phyloP scores from a whole-genome alignment of 495 filamentous ascomycete genomes.

The Lasiosphaeria miniovina region DNA sequence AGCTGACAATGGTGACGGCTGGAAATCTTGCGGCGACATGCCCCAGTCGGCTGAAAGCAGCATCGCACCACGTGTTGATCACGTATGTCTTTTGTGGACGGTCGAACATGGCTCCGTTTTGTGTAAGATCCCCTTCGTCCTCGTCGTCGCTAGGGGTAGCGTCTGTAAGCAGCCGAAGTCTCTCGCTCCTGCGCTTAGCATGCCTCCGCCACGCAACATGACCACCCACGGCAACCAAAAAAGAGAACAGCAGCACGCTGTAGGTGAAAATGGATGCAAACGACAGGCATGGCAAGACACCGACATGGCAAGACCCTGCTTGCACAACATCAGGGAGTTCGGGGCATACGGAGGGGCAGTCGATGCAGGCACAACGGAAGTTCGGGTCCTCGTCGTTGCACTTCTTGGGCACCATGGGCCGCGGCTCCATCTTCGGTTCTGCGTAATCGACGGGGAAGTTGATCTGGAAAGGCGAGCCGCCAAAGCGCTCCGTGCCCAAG shows the following conservation, averaged over 20 bases:
- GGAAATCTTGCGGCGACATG: constrained; percentile 79
- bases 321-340: constrained; percentile 69
- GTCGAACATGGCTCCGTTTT: constrained; percentile 66
- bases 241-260: constrained; percentile 63
- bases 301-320: constrained; percentile 72
- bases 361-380: constrained; percentile 88
- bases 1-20: constrained; percentile 70
- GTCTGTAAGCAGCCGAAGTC: constrained; percentile 82
- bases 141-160: constrained; percentile 83
- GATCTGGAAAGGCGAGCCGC: constrained; percentile 96
- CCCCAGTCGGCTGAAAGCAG: constrained; percentile 79
- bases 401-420: constrained; percentile 65
- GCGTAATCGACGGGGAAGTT: constrained; percentile 72
- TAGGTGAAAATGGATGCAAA: constrained; percentile 90
- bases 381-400: constrained; percentile 84
- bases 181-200: constrained; percentile 69
- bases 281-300: constrained; percentile 81
- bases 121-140: constrained; percentile 77
- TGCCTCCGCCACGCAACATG: constrained; percentile 73
- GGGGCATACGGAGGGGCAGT: constrained; percentile 83
- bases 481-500: constrained; percentile 80
- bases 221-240: constrained; percentile 63
- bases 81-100: constrained; percentile 68
- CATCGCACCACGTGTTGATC: constrained; percentile 74
- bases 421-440: constrained; percentile 62